These are phyloP conservation scores for Colletotrichum orchidophilum DNA, from an alignment of 2,329 filamentous ascomycete species.

Conservation along the genomic window DNA sequence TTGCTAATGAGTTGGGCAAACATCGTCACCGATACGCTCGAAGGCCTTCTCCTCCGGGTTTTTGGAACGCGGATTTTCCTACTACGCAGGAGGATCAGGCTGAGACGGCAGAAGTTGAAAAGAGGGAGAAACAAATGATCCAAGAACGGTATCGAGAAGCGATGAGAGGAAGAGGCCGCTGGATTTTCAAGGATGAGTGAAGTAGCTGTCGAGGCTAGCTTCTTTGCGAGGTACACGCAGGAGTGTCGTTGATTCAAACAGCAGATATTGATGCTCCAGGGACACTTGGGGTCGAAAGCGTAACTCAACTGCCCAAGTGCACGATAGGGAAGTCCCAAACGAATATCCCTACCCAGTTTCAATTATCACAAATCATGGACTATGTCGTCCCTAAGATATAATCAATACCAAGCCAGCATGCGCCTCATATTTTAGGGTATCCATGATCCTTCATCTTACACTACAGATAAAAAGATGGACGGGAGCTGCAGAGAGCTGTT, in stretches of 20 bases:
- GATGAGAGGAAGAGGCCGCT: slow-evolving; percentile 78
- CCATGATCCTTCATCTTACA: background rate
- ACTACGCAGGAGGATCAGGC: slow-evolving; percentile 80
- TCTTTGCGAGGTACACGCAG: background rate
- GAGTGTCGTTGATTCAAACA: background rate
- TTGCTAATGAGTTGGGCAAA: slow-evolving; percentile 80
- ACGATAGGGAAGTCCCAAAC: too few relatives aligned
- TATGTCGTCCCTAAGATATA: background rate
- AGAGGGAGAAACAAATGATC: slow-evolving; percentile 70
- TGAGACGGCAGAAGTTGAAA: slow-evolving; percentile 72
- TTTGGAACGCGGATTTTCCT: slow-evolving; percentile 91
- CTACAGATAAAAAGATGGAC: background rate
- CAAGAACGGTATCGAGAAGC: slow-evolving; percentile 83
- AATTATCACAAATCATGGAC: too few relatives aligned
- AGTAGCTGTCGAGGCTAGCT: background rate
- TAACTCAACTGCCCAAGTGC: background rate
- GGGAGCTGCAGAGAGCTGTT: background rate
- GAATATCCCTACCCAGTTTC: too few relatives aligned
- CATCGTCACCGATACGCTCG: slow-evolving; percentile 81
- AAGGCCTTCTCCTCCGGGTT: slow-evolving; percentile 81
- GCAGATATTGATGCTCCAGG: background rate
- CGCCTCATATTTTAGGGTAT: background rate
- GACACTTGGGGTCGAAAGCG: background rate
- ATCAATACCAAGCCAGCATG: background rate
- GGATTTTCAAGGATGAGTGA: slow-evolving; percentile 84